These are phyloP conservation scores for Suillus sp. DNA, from an alignment of 768 basidiomycete species.

Conservation along the genomic window DNA sequence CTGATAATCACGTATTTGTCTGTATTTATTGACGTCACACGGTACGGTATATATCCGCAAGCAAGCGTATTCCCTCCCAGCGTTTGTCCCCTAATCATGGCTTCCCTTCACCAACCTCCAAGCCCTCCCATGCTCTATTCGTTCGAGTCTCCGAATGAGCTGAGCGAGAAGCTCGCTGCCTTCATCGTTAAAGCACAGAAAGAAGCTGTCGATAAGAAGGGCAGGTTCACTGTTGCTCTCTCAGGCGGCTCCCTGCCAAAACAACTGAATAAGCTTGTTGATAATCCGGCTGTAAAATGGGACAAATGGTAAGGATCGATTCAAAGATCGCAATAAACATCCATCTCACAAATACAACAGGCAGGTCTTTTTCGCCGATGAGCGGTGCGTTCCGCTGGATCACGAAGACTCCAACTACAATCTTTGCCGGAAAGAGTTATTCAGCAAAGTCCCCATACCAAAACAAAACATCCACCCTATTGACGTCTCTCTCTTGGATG, in stretches of 20 bases:
- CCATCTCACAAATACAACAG: conserved; percentile 41
- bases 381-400: conserved; percentile 92
- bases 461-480: conserved; percentile 78
- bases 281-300: conserved; percentile 75
- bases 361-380: conserved; percentile 98
- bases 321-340: conserved; percentile 6
- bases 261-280: conserved; percentile 72
- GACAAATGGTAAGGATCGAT: conserved; percentile 78
- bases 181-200: conserved; percentile 89
- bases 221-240: conserved; percentile 88
- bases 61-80: conserved; percentile 9
- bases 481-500: conserved; percentile 63
- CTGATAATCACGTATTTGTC: conserved; percentile 18
- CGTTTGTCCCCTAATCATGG: conserved; percentile 22
- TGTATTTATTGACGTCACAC: conserved; percentile 34
- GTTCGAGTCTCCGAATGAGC: conserved; percentile 56
- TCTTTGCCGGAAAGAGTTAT: conserved; percentile 72
- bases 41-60: conserved; percentile 8
- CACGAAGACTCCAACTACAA: conserved; percentile 91
- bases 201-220: conserved; percentile 86
- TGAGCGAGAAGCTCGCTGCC: conserved; percentile 69
- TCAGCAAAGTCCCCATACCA: conserved; percentile 82
- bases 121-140: conserved; percentile 70
- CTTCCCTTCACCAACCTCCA: conserved; percentile 53
- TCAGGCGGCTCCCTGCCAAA: conserved; percentile 92